phyloP scores from a whole-genome alignment of 345 rosid genomes.

The Hevea brasiliensis region DNA sequence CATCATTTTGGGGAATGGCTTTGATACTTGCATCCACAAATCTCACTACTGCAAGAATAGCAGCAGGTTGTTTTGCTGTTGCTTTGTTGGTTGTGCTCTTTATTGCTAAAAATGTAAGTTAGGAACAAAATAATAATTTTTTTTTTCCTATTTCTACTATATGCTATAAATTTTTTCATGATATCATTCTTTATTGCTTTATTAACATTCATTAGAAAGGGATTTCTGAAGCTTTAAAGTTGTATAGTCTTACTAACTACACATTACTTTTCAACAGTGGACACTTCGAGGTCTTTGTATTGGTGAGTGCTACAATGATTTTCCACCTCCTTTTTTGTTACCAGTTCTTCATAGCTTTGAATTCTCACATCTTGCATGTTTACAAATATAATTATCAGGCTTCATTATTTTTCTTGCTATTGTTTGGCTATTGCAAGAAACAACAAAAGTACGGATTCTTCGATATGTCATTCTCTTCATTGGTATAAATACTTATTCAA shows the following conservation, averaged over 20 bases:
- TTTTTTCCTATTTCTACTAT: not conserved
- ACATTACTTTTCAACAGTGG: constrained; percentile 57
- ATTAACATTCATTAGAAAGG: constrained; percentile 8
- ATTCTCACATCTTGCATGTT: constrained; percentile 10
- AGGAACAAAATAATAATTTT: not conserved
- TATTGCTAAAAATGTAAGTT: constrained; percentile 83
- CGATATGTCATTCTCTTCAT: constrained; percentile 93
- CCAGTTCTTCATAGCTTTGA: constrained; percentile 1
- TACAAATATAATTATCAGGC: constrained; percentile 46
- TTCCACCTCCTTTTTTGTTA: not conserved
- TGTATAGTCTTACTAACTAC: constrained; percentile 3
- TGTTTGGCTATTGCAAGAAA: constrained; percentile 90
- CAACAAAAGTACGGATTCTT: constrained; percentile 64
- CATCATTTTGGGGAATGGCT: constrained; percentile 99
- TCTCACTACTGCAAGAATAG: constrained; percentile 81
- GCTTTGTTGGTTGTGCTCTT: constrained; percentile 83
- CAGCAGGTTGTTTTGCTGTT: constrained; percentile 78
- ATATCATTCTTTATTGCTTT: not conserved
- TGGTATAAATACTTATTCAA: constrained; percentile 48
- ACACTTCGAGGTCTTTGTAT: constrained; percentile 92
- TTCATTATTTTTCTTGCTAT: constrained; percentile 79
- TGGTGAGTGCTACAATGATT: constrained; percentile 46
- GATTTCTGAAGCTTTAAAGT: constrained; percentile 16
- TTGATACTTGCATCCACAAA: constrained; percentile 94
- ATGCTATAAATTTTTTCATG: not conserved